Percentiles rank a stretch among this genome's conserved stretches.
Conservation (phyloP, 768 basidiomycete genomes). For the Hygrocybe coccinea region DNA sequence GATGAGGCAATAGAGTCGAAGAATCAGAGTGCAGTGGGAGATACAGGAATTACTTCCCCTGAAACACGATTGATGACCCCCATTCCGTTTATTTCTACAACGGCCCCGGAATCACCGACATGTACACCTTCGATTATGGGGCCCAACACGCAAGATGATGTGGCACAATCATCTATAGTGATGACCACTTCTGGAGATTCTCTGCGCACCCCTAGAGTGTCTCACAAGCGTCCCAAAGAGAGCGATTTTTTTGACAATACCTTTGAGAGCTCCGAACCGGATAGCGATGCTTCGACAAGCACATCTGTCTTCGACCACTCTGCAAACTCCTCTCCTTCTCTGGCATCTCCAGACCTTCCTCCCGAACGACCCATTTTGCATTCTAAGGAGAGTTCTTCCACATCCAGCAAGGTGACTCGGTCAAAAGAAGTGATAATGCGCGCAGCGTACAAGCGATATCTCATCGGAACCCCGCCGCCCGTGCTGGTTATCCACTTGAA, state of each 20-base stretch:
- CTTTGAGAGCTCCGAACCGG: conserved; percentile 40
- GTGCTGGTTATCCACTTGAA: conserved; percentile 91
- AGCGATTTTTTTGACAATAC: conserved; percentile 16
- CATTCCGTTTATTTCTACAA: conserved; percentile 54
- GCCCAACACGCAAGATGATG: conserved; percentile 13
- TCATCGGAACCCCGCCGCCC: conserved; percentile 80
- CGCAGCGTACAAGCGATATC: conserved; percentile 90
- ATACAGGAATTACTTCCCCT: background rate
- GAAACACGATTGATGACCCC: conserved; percentile 23
- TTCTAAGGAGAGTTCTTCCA: background rate
- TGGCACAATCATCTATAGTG: conserved; percentile 13
- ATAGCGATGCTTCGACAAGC: conserved; percentile 38
- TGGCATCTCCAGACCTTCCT: conserved; percentile 13
- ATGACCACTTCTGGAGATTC: conserved; percentile 11
- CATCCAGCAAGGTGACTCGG: conserved; percentile 24
- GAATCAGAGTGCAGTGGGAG: background rate
- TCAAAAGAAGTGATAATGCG: conserved; percentile 68
- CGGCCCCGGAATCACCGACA: conserved; percentile 39
- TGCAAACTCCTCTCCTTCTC: conserved; percentile 6
- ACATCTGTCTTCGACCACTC: conserved; percentile 26
- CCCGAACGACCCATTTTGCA: background rate
- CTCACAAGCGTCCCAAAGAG: conserved; percentile 8
- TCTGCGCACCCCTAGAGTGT: conserved; percentile 15
- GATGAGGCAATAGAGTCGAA: background rate
- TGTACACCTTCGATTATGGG: conserved; percentile 17